These are phyloP conservation scores for Hysterium pulicare DNA, from an alignment of 2,329 filamentous ascomycete species.

Conservation along the genomic window DNA sequence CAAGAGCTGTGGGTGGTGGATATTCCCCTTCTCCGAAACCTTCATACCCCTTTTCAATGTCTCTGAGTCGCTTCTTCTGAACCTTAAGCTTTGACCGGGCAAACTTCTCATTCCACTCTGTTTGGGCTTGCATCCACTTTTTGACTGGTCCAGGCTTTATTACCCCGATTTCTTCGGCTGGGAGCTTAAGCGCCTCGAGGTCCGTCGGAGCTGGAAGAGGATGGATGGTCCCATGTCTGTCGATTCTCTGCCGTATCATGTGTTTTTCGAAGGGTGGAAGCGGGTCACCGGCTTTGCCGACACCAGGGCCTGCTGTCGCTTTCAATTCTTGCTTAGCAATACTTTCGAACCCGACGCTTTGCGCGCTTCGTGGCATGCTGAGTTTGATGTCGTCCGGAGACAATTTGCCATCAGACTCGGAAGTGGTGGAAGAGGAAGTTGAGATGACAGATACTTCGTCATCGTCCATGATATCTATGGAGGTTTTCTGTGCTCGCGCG, in stretches of 20 bases:
- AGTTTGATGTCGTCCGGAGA: constrained; percentile 24
- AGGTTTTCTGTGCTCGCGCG: constrained; percentile 73
- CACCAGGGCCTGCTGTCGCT: constrained; percentile 21
- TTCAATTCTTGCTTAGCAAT: constrained; percentile 10
- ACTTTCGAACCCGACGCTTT: constrained; percentile 18
- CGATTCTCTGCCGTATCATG: constrained; percentile 90
- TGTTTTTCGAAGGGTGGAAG: constrained; percentile 75
- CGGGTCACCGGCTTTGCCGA: constrained; percentile 84
- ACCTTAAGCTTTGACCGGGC: constrained; percentile 65
- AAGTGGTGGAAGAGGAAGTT: constrained; percentile 39
- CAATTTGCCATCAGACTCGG: constrained; percentile 13
- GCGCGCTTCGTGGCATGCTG: constrained; percentile 12
- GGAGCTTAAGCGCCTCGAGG: constrained; percentile 64
- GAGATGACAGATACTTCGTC: constrained; percentile 74
- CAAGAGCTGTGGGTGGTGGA: constrained; percentile 81
- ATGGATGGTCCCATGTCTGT: constrained; percentile 71
- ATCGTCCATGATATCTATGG: constrained; percentile 78
- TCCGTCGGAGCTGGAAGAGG: constrained; percentile 63
- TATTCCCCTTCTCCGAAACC: constrained; percentile 67
- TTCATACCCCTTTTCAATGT: constrained; percentile 69
- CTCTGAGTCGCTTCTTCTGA: constrained; percentile 69
- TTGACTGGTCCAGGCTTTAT: constrained; percentile 75
- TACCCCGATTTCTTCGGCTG: constrained; percentile 66
- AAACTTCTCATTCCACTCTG: constrained; percentile 71
- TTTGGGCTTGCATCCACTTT: constrained; percentile 78